phyloP scores from a whole-genome alignment of 345 rosid genomes.

The Nasturtium officinale region DNA sequence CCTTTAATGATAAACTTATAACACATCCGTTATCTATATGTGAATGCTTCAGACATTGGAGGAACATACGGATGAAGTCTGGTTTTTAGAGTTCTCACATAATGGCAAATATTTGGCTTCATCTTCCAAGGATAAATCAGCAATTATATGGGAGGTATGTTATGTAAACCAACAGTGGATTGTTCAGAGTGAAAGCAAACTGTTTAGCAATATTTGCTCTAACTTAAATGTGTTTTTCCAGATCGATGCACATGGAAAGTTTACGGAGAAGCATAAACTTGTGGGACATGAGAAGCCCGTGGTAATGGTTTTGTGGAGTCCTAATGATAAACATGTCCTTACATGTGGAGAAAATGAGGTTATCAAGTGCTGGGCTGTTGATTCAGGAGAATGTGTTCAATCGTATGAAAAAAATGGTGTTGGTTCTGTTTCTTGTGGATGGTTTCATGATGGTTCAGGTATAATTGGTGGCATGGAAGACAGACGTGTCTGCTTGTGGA shows the following conservation, averaged over 20 bases:
- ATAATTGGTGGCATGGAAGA: conserved; percentile 55
- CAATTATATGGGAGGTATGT: conserved; percentile 62
- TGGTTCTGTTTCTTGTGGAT: conserved; percentile 62
- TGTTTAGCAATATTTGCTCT: too few species aligned
- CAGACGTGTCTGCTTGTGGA: conserved; percentile 57
- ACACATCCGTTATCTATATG: too few species aligned
- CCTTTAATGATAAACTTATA: neutral
- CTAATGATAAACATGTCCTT: conserved; percentile 56
- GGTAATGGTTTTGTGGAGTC: conserved; percentile 57
- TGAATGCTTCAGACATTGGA: conserved; percentile 52
- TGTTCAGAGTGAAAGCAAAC: too few species aligned
- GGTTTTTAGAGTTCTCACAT: conserved; percentile 65
- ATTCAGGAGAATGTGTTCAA: conserved; percentile 51
- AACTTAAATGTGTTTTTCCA: conserved; percentile 20
- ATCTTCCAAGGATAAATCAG: conserved; percentile 55
- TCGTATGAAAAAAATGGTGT: conserved; percentile 48
- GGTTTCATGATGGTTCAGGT: conserved; percentile 60
- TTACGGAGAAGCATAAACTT: conserved; percentile 50
- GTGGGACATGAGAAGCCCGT: conserved; percentile 56
- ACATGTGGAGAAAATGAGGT: conserved; percentile 64
- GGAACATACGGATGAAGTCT: conserved; percentile 61
- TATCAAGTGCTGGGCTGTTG: conserved; percentile 58
- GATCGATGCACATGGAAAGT: conserved; percentile 46
- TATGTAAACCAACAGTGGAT: conserved; percentile 13
- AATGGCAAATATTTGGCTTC: conserved; percentile 67